phyloP scores from a whole-genome alignment of 441 rosid species.

The Kokia cookei region DNA sequence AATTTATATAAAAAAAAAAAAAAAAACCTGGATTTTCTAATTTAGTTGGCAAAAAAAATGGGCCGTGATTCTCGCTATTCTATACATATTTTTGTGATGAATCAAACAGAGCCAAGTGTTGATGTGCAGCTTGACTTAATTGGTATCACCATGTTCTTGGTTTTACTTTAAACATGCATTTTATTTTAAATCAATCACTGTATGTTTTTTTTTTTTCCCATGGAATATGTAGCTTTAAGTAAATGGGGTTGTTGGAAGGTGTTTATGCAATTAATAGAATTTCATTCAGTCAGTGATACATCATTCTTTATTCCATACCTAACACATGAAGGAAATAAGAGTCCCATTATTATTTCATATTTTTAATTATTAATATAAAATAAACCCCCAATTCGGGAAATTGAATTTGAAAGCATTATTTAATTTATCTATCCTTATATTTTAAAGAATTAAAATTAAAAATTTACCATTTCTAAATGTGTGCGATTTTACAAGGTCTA shows the following conservation, averaged over 20 bases:
- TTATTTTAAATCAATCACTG: neutral
- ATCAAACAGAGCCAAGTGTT: conserved; percentile 4
- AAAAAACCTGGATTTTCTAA: conserved; percentile 6
- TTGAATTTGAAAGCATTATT: no score
- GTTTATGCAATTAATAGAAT: neutral
- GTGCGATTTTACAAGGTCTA: no score
- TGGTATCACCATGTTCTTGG: neutral
- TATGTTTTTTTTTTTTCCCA: neutral
- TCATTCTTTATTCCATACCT: no score
- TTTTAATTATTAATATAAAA: no score
- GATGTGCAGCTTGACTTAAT: neutral
- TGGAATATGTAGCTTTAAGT: neutral
- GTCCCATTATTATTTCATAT: no score
- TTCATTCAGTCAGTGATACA: no score
- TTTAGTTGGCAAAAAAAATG: conserved; percentile 7
- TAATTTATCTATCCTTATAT: no score
- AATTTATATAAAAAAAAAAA: no score
- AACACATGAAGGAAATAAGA: no score
- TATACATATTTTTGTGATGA: neutral
- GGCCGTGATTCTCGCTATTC: conserved; percentile 31
- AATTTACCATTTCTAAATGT: no score
- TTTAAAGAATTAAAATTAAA: no score
- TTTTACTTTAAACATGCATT: neutral
- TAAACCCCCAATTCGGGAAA: no score
- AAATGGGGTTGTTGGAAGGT: neutral